phyloP scores from a whole-genome alignment of 805 yeast species.

The Candida arabinofermentans region DNA sequence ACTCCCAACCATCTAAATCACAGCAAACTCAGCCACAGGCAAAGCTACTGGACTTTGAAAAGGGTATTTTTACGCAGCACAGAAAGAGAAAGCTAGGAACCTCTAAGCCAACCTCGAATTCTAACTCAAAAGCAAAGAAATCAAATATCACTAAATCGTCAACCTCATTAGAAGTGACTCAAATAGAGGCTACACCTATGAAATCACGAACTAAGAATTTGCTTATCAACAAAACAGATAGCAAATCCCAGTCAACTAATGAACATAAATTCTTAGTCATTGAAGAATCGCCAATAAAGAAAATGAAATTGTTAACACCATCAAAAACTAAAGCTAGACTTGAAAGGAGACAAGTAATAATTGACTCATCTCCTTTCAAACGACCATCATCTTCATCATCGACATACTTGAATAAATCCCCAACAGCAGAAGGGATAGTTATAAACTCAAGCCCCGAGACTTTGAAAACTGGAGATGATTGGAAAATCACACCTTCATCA shows the following conservation, averaged over 20 bases:
- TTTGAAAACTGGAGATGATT: neutral
- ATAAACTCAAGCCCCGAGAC: slow-evolving; percentile 2
- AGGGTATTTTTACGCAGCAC: slow-evolving; percentile 18
- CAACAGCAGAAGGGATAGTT: neutral
- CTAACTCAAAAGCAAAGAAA: neutral
- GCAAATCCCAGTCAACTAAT: neutral
- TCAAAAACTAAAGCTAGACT: slow-evolving; percentile 3
- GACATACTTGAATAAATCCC: no score
- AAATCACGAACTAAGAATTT: slow-evolving; percentile 13
- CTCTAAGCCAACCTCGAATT: neutral
- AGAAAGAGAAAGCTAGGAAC: slow-evolving; percentile 15
- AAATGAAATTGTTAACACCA: slow-evolving; percentile 7
- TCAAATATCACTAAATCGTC: neutral
- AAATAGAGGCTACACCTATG: slow-evolving; percentile 29
- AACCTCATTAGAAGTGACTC: slow-evolving; percentile 11
- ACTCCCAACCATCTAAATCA: neutral
- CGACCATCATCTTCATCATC: neutral
- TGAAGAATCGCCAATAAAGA: slow-evolving; percentile 22
- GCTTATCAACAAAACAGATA: neutral
- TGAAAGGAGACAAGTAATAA: slow-evolving; percentile 3
- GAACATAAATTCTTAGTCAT: slow-evolving; percentile 5
- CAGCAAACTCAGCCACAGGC: neutral
- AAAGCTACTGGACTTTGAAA: neutral
- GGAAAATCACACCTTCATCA: slow-evolving; percentile 5
- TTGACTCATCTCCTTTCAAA: slow-evolving; percentile 8